Percentiles rank a stretch among this genome's conserved stretches.
Conservation (phyloP, 345 rosid species). For the Salix arbutifolia region DNA sequence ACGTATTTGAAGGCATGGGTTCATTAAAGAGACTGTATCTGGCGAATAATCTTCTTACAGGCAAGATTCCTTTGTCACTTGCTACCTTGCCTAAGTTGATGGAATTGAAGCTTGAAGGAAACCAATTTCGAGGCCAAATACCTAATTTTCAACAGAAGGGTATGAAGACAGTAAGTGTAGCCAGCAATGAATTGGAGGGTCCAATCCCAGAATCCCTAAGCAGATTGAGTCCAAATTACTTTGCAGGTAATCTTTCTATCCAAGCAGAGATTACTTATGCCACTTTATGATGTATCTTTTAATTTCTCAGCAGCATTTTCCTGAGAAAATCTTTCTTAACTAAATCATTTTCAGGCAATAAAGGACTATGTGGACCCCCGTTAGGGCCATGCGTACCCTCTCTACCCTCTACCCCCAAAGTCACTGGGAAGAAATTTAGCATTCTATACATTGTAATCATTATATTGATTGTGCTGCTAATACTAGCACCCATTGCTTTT, state of each 20-base stretch:
- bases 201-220: constrained; percentile 57
- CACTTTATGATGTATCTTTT: background rate
- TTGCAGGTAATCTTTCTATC: constrained; percentile 43
- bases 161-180: constrained; percentile 42
- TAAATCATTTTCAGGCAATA: constrained; percentile 45
- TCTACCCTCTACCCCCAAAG: background rate
- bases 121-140: constrained; percentile 49
- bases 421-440: background rate
- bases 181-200: constrained; percentile 68
- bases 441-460: constrained; percentile 16
- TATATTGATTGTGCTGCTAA: constrained; percentile 23
- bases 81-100: constrained; percentile 43
- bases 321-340: background rate
- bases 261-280: background rate
- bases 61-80: constrained; percentile 52
- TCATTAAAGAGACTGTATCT: constrained; percentile 52
- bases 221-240: constrained; percentile 36
- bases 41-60: constrained; percentile 55
- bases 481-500: constrained; percentile 21
- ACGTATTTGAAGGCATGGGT: constrained; percentile 51
- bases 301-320: background rate
- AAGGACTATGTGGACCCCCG: constrained; percentile 53
- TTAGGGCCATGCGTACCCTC: constrained; percentile 35
- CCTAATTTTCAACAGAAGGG: constrained; percentile 44
- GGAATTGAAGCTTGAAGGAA: constrained; percentile 65